Percentiles rank a stretch among this genome's conserved stretches.
These are phyloP conservation scores for Apiospora kogelbergensis DNA, from an alignment of 2,329 filamentous ascomycete genomes.

Conservation along the genomic window DNA sequence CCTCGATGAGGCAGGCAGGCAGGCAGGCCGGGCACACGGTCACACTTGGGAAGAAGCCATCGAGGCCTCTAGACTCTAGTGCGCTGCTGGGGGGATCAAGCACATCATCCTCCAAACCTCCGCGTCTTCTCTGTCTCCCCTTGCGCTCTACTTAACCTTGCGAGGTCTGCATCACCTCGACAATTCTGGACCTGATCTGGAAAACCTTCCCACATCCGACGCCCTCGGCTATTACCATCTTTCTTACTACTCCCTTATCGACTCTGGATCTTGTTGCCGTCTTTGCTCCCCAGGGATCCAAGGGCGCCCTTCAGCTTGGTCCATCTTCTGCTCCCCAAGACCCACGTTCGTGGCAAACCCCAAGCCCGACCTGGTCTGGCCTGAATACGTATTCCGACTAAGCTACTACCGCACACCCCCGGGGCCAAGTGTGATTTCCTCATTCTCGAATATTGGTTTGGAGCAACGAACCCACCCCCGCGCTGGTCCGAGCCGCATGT, in stretches of 20 bases:
- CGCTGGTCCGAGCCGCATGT: constrained; percentile 18
- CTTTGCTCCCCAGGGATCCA: neutral
- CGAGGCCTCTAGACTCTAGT: neutral
- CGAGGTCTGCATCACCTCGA: constrained; percentile 5
- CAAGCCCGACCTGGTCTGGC: neutral
- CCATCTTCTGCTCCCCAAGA: neutral
- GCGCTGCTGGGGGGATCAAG: neutral
- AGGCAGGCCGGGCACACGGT: neutral
- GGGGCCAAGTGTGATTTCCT: neutral
- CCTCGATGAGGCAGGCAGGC: neutral
- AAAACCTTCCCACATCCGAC: constrained; percentile 10
- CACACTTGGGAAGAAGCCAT: constrained; percentile 3
- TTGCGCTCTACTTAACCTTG: constrained; percentile 11
- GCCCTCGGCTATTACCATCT: neutral
- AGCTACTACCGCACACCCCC: neutral
- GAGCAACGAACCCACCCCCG: neutral
- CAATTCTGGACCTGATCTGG: constrained; percentile 1
- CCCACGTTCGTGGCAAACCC: constrained; percentile 4
- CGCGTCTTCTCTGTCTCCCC: neutral
- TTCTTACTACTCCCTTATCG: neutral
- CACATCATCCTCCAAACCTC: neutral
- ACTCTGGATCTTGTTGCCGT: neutral
- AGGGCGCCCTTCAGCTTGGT: constrained; percentile 3
- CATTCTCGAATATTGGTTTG: neutral
- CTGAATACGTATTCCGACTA: neutral